Percentiles rank a stretch among this genome's conserved stretches.
phyloP scores from a whole-genome alignment of 176 grass and related monocot species.

The Triticum turgidum region DNA sequence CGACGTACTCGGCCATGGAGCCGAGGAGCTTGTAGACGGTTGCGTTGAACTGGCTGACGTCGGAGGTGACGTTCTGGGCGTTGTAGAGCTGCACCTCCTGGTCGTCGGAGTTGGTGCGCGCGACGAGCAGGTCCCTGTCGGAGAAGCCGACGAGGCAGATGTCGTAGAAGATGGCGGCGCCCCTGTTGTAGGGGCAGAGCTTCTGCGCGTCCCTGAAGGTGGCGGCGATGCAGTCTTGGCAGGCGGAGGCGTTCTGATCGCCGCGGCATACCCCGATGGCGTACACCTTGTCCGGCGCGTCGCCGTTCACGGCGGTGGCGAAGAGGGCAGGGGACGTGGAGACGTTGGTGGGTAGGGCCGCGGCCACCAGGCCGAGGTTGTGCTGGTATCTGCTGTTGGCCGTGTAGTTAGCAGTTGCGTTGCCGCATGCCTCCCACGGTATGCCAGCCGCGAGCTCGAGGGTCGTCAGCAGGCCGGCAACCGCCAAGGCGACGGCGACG shows the following conservation, averaged over 20 bases:
- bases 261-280: not conserved
- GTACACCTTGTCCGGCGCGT: not conserved
- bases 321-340: not conserved
- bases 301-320: not conserved
- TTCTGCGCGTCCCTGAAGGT: not conserved
- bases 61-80: conserved; percentile 6
- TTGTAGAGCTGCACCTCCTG: not conserved
- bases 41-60: not conserved
- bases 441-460: not conserved
- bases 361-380: not conserved
- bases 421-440: not conserved
- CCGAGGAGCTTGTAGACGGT: not conserved
- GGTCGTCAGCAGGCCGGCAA: not conserved
- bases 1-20: not conserved
- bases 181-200: not conserved
- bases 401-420: not conserved
- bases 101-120: not conserved
- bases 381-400: not conserved
- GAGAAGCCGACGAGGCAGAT: conserved; percentile 35
- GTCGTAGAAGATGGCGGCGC: conserved; percentile 28
- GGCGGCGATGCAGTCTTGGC: conserved; percentile 26
- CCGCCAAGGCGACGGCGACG: no score
- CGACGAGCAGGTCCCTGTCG: conserved; percentile 13
- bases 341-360: not conserved
- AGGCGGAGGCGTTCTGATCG: not conserved